Evolutionary conservation across 148 eudicot species (phyloP), one percentile per base, ranked within the genome.

Genomic region (Camellia lanceoleosa): DNA sequence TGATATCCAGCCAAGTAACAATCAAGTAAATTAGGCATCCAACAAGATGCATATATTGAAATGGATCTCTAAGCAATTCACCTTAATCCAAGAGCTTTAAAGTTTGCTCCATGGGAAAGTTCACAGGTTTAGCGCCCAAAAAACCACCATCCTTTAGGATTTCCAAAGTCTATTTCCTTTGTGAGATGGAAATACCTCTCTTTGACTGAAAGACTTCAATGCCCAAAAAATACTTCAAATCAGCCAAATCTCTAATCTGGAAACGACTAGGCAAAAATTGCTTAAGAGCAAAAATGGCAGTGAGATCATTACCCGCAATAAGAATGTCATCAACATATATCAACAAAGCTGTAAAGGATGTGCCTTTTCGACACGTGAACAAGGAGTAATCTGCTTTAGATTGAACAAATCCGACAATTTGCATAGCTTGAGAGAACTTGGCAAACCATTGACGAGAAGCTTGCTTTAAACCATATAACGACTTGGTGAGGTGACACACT

Each of bases 91-190:
- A 11, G 49, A 68, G 71, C 71, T 68, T 68, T 3, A 68, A 9
- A 3, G 41, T 68, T 12, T 68, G 71, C n/a, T 68, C 71, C 71
- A 68, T 42, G 16, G 71, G 71, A 43, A 68, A 42, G 6, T 68
- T 10, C 5, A 11, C 49, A 11, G 49, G 71, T 11, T 5, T 3
- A 3, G 71, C 49, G 42, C 71, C 49, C 6, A 68, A 15, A 41
- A 68, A 15, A 19, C 49, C 49, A 7, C 4, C 2, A 41, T 64
- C 71, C 42, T 68, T 4, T 13, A 68, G 18, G 3, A 41, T 68
- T 3, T 68, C 71, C 6, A 41, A 11, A 11, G 49, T 3, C 14
- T 41, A 43, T 68, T 68, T 68, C 3, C n/a, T 1, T 42, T 68
- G 49, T 4, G 49, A 68, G 6, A 68, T 41, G 49, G 18, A 68